Percentiles rank a stretch among this genome's conserved stretches.
Evolutionary conservation across 768 basidiomycete genomes (phyloP).

Genomic region (Russula vinacea): DNA sequence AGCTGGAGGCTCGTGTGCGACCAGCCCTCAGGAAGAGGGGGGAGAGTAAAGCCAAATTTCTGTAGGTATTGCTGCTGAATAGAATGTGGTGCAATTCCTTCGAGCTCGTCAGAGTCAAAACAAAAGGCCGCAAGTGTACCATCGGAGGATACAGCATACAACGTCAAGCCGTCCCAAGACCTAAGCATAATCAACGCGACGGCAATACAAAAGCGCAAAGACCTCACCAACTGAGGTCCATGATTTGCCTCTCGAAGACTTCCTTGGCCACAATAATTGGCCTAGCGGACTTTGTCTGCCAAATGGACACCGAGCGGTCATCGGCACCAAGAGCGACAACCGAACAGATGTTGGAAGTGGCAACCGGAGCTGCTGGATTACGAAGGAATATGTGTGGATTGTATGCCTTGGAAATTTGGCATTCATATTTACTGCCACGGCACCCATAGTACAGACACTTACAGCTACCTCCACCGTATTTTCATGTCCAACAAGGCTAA

Average conservation of each 20-base stretch:
- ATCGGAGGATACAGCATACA: constrained; percentile 95
- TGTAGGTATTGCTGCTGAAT: constrained; percentile 77
- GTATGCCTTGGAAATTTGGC: constrained; percentile 58
- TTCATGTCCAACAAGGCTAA: constrained; percentile 94
- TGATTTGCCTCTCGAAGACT: constrained; percentile 89
- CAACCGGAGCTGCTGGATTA: constrained; percentile 60
- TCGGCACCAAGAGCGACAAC: constrained; percentile 93
- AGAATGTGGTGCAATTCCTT: constrained; percentile 70
- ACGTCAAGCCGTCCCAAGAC: constrained; percentile 87
- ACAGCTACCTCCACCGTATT: constrained; percentile 96
- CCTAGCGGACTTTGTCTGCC: constrained; percentile 90
- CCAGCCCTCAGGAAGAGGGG: constrained; percentile 67
- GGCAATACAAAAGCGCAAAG: too few relatives aligned
- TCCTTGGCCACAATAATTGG: constrained; percentile 93
- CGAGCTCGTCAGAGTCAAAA: constrained; percentile 76
- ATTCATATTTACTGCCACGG: not conserved
- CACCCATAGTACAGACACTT: constrained; percentile 35
- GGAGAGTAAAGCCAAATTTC: constrained; percentile 72
- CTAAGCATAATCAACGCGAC: constrained; percentile 41
- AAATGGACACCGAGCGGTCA: constrained; percentile 89
- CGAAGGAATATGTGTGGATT: constrained; percentile 93
- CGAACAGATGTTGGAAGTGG: constrained; percentile 82
- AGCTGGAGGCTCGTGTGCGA: constrained; percentile 45
- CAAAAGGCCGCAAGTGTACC: constrained; percentile 88
- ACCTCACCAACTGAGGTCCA: constrained; percentile 90